Percentiles rank a stretch among this genome's conserved stretches.
Evolutionary conservation across 23 red algal species (phyloP).

Genomic region (Chondrus crispus): DNA sequence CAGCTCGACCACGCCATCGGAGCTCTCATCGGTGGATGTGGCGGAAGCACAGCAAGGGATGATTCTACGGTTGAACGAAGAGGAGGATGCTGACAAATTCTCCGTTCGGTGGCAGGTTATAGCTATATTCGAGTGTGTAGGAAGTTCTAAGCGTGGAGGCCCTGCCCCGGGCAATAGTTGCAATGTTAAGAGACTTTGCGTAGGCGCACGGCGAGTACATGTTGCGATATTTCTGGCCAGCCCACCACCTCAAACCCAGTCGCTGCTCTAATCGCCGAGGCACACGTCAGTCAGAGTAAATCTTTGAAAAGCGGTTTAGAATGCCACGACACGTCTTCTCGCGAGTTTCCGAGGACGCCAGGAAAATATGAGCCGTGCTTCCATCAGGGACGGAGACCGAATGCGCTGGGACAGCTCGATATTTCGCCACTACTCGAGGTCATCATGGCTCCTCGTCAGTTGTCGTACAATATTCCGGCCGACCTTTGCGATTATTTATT

Average conservation of each 20-base stretch:
- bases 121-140: no score
- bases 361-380: neutral
- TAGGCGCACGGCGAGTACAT: neutral
- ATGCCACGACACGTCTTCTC: slow-evolving; percentile 15
- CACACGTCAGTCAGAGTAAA: neutral
- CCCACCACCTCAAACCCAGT: neutral
- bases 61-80: no score
- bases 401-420: neutral
- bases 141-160: no score
- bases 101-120: no score
- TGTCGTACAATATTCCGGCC: slow-evolving; percentile 12
- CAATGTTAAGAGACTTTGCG: neutral
- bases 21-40: no score
- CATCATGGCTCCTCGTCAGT: neutral
- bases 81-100: no score
- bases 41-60: no score
- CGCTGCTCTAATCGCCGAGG: neutral
- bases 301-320: slow-evolving; percentile 17
- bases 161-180: no score
- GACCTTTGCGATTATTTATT: slow-evolving; percentile 35
- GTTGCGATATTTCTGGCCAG: neutral
- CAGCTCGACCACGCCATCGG: no score
- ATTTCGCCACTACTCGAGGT: slow-evolving; percentile 45
- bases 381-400: neutral
- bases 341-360: neutral